Conservation (phyloP, 2,329 filamentous ascomycete species). For the Parascedosporium putredinis region DNA sequence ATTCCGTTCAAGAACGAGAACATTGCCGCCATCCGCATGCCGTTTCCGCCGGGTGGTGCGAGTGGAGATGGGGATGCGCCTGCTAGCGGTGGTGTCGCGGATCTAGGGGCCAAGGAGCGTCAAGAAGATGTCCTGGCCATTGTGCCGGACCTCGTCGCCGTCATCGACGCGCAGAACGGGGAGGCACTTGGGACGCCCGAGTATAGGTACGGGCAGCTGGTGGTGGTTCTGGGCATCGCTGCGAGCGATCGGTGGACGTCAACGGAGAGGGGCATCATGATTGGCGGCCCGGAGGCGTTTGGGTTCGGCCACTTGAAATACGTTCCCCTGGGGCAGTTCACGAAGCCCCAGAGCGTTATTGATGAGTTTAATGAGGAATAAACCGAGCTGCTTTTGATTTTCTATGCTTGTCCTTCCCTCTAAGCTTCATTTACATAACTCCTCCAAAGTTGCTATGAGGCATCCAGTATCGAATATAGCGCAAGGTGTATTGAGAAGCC, state of each 20-base stretch:
- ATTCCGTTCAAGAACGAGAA: slow-evolving; percentile 15
- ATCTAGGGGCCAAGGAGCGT: too few species aligned
- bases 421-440: too few species aligned
- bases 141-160: slow-evolving; percentile 30
- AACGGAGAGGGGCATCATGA: background rate
- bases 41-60: too few species aligned
- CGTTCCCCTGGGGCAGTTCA: background rate
- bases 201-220: slow-evolving; percentile 16
- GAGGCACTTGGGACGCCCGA: slow-evolving; percentile 27
- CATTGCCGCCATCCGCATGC: slow-evolving; percentile 11
- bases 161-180: slow-evolving; percentile 26
- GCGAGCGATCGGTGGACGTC: background rate
- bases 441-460: too few species aligned
- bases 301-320: background rate
- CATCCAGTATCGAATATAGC: too few species aligned
- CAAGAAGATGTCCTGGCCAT: too few species aligned
- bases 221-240: background rate
- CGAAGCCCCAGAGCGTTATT: background rate
- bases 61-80: too few species aligned
- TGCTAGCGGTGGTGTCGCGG: too few species aligned
- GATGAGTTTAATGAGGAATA: too few species aligned
- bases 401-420: too few species aligned
- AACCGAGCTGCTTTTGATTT: too few species aligned
- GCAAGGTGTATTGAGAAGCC: too few species aligned
- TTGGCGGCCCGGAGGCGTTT: background rate